Evolutionary conservation across 108 stramenopile genomes (phyloP), one percentile per base, ranked within the genome.

Genomic region (Chaetoceros muelleri): DNA sequence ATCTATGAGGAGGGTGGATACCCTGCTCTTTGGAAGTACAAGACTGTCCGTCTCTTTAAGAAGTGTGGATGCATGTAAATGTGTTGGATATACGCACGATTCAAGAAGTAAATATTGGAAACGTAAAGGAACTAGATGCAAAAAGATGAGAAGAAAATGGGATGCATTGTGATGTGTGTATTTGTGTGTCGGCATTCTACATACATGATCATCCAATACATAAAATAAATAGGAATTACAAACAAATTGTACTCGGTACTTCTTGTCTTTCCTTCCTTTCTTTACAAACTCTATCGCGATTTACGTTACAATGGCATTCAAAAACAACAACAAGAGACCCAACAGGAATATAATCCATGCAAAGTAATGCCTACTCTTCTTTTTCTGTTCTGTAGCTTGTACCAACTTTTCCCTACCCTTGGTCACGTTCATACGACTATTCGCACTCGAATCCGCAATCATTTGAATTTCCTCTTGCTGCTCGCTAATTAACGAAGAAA

Each of bases 391-490:
- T 18, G 78, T 65, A 0, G 90, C 90, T 70, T 88, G 81, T 0
- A 82, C 76, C 59, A 92, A 55, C 46, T 82, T 70, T 62, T 88
- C 80, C 51, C 88, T 82, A 23, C 90, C 90, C 62, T 78, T 73
- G 31, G 75, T 65, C 23, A 92, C 72, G 66, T 92, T 87, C 34
- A 82, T 50, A 44, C 85, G 84, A 62, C 84, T 78, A 34, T 76
- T 68, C 24, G 72, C 48, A 3, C 84, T 71, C 21, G 75, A 65
- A 20, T 87, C 83, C 54, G 83, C 76, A 55, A 92, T 83, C 26
- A 72, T 62, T 16, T 59, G 55, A 7, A 92, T 74, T 25, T 85
- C 75, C 55, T 87, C 82, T 58, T 86, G 84, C 56, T 92, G 90
- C 46, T 84, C 83, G 1, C 73, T 58, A 2, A 92, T 84, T 2